Evolutionary conservation across 2,329 filamentous ascomycete genomes (phyloP), one percentile per base, ranked within the genome.

Genomic region (Neopestalotiopsis sp.): DNA sequence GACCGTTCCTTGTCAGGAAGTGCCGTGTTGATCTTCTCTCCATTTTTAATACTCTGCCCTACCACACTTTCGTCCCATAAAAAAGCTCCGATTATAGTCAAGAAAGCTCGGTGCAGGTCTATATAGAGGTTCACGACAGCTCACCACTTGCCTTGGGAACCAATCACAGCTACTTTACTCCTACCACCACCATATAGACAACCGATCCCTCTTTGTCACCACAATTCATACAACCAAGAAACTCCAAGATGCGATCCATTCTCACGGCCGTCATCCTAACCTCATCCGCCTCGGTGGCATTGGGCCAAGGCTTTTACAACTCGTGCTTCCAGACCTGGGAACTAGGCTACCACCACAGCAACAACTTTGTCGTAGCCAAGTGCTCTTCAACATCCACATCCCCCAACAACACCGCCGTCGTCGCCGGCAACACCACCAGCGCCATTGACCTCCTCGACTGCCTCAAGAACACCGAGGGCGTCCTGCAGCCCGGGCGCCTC

Each of bases 361-460:
- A 6, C 17, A 38, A 66, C 64, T 66, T 66, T 45, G 6, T 66
- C 28, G 52, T 66, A 9, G 45, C 64, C 30, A 13, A 9, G 14
- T 66, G 64, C n/a, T 49, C 64, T 14, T 49, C 42, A 2, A 17
- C 42, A 1, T n/a, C 45, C n/a, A 3, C 45, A 1, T 24, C 45
- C n/a, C 34, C 34, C 34, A 38, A 38, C 34, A 38, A 2, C 10
- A 38, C 34, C 34, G 3, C 3, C 3, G 62, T n/a, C 4, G 3
- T 20, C 9, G 49, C 42, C 45, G 30, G n/a, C 12, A 66, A 66
- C 45, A 13, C 28, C 30, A 66, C 64, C 7, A 20, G 45, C 12
- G 52, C 64, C n/a, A 57, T 66, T n/a, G 52, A 66, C 52, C 20
- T 66, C 28, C 42, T 57, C 14, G 64, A 66, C 64, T 66, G 64